A percentile compares a stretch with the other conserved stretches of the same genome.
Conservation (phyloP, 257 asterid species). For the Ocimum tenuiflorum region DNA sequence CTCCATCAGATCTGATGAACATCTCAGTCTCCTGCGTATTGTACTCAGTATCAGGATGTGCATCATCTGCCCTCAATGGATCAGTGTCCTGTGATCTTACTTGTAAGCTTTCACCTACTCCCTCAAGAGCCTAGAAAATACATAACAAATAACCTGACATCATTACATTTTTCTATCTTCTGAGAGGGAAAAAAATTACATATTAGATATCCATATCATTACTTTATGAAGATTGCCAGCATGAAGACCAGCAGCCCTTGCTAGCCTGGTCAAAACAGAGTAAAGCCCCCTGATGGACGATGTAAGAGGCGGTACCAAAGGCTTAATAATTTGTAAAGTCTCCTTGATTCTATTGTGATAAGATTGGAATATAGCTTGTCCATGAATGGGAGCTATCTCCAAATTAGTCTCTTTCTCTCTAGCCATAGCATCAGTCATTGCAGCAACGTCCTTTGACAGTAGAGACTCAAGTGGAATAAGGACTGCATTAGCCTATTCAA, state of each 20-base stretch:
- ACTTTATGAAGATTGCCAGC: conserved; percentile 99
- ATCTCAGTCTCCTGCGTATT: conserved; percentile 46
- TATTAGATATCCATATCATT: conserved; percentile 18
- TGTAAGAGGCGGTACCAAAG: conserved; percentile 73
- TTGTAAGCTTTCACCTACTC: conserved; percentile 88
- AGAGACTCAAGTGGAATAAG: conserved; percentile 88
- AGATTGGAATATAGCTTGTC: conserved; percentile 91
- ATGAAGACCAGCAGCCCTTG: conserved; percentile 89
- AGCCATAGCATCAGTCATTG: conserved; percentile 78
- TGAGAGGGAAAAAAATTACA: background rate
- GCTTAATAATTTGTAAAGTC: conserved; percentile 61
- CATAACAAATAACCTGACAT: conserved; percentile 10
- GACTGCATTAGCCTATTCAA: conserved; percentile 66
- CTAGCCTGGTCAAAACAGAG: conserved; percentile 73
- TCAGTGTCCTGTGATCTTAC: conserved; percentile 57
- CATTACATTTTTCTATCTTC: background rate
- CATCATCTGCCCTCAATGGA: conserved; percentile 46
- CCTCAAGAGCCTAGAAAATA: conserved; percentile 83
- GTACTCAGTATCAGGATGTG: conserved; percentile 39
- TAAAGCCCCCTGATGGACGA: conserved; percentile 68
- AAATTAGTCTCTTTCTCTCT: conserved; percentile 54
- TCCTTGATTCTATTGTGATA: conserved; percentile 64
- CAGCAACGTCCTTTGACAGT: conserved; percentile 76
- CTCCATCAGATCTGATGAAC: conserved; percentile 44
- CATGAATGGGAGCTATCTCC: conserved; percentile 90